Evolutionary conservation across 2,329 filamentous ascomycete genomes (phyloP).

Genomic region (Dactylella cylindrospora): DNA sequence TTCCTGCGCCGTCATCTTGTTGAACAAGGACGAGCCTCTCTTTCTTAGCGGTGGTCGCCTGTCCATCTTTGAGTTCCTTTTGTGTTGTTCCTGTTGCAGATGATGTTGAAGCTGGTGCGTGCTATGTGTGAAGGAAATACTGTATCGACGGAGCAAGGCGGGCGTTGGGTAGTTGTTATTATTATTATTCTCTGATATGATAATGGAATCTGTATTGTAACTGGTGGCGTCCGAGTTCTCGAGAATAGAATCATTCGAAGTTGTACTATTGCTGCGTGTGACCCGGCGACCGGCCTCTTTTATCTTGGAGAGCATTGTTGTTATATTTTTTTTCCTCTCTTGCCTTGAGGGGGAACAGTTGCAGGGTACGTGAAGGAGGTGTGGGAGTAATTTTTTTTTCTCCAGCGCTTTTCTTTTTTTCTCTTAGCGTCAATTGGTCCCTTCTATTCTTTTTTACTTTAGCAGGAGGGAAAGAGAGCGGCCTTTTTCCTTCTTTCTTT

Average conservation of each 20-base stretch:
- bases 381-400: conserved; percentile 36
- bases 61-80: conserved; percentile 26
- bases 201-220: conserved; percentile 5
- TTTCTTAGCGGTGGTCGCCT: conserved; percentile 24
- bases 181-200: conserved; percentile 16
- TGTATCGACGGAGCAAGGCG: conserved; percentile 40
- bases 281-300: conserved; percentile 42
- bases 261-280: conserved; percentile 39
- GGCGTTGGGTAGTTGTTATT: too few species aligned
- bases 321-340: conserved; percentile 23
- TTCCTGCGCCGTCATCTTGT: conserved; percentile 41
- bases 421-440: too few species aligned
- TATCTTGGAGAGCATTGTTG: conserved; percentile 43
- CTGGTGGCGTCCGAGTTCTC: conserved; percentile 9
- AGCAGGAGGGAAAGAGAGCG: too few species aligned
- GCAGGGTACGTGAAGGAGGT: too few species aligned
- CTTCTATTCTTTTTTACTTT: too few species aligned
- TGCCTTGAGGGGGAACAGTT: too few species aligned
- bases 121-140: conserved; percentile 11
- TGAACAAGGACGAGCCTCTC: conserved; percentile 41
- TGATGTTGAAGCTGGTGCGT: conserved; percentile 5
- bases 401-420: too few species aligned
- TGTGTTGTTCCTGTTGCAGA: too few species aligned
- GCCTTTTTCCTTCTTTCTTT: conserved; percentile 3
- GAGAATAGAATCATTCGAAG: conserved; percentile 27